A percentile compares a stretch with the other conserved stretches of the same genome.
These are phyloP conservation scores for Candida pseudoglaebosa DNA, from an alignment of 805 yeast species.

Conservation along the genomic window DNA sequence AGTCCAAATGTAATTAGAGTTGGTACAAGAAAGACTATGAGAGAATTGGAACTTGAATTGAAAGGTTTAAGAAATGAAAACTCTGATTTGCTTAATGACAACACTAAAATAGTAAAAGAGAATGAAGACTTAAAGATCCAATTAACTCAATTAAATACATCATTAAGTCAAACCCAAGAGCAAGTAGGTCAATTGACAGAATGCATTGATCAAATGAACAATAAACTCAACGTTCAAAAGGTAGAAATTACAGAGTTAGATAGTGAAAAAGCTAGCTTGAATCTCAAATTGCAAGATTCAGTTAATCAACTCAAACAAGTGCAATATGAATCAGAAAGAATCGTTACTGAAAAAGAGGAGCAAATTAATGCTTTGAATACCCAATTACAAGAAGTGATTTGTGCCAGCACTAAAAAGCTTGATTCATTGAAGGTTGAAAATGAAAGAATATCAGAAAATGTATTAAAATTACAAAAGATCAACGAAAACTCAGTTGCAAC, in stretches of 20 bases:
- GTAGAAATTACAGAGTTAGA: not conserved
- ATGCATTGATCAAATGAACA: conserved; percentile 4
- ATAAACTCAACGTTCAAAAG: not conserved
- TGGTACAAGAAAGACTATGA: not conserved
- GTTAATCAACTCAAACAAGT: not conserved
- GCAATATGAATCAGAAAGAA: not conserved
- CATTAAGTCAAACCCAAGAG: not conserved
- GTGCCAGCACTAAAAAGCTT: not conserved
- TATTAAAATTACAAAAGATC: not conserved
- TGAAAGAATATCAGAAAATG: not conserved
- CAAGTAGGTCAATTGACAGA: not conserved
- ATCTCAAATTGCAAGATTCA: not conserved
- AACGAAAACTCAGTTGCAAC: not conserved
- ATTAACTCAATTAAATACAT: not conserved
- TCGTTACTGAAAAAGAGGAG: not conserved
- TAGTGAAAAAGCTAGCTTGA: not conserved
- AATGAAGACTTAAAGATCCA: conserved; percentile 2
- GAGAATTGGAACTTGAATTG: not conserved
- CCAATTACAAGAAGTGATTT: conserved; percentile 1
- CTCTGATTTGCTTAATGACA: not conserved
- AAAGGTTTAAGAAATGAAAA: not conserved
- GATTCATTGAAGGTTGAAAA: not conserved
- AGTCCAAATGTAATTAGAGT: not conserved
- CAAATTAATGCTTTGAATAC: not conserved
- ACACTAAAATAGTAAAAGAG: not conserved